Percentiles rank a stretch among this genome's conserved stretches.
Evolutionary conservation across 352 stramenopile genomes (phyloP).

Genomic region (Phytopythium helicoides): DNA sequence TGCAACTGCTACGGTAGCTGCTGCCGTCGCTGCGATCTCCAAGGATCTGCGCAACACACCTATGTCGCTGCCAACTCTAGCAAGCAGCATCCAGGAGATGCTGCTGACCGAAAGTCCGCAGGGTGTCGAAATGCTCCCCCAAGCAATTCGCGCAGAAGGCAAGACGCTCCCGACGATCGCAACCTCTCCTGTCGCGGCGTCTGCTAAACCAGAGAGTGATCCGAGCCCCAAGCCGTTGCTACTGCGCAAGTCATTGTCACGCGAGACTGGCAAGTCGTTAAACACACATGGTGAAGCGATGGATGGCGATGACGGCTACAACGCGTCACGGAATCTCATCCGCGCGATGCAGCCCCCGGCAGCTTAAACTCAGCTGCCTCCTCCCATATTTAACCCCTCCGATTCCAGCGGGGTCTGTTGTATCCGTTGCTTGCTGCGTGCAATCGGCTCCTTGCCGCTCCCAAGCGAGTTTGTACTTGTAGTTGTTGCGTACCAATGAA

Average conservation of each 20-base stretch:
- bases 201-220: constrained; percentile 12
- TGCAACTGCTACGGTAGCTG: not conserved
- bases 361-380: not conserved
- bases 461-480: no score
- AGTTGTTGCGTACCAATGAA: no score
- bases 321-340: constrained; percentile 24
- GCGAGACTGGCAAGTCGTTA: not conserved
- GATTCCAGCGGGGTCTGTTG: no score
- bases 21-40: constrained; percentile 12
- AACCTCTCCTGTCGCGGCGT: constrained; percentile 10
- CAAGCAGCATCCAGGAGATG: constrained; percentile 61
- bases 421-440: no score
- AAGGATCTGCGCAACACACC: constrained; percentile 48
- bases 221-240: constrained; percentile 10
- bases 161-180: constrained; percentile 7
- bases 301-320: constrained; percentile 19
- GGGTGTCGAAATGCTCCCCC: constrained; percentile 45
- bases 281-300: constrained; percentile 1
- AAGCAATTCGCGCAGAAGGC: constrained; percentile 17
- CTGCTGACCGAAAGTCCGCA: constrained; percentile 69
- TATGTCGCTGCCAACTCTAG: constrained; percentile 51
- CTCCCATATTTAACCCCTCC: constrained; percentile 6
- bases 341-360: constrained; percentile 18
- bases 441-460: no score
- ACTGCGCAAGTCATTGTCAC: not conserved